Evolutionary conservation across 1,139 yeast species (phyloP), one percentile per base, ranked within the genome.

Genomic region (Blastobotrys apis): DNA sequence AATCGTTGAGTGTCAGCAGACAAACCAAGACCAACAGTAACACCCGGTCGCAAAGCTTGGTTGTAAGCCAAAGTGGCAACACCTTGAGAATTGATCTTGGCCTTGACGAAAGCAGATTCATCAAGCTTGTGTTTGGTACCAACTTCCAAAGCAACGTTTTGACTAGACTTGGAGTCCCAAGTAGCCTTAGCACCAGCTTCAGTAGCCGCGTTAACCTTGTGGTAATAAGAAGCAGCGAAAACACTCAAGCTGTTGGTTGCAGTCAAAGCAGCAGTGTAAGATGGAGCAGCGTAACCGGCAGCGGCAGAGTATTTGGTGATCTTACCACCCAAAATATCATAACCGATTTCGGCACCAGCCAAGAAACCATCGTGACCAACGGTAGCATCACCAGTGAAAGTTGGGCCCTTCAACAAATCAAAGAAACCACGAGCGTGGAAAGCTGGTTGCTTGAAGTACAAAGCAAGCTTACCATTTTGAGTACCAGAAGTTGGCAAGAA

Each of bases 101-200:
- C 97, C 83, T 90, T 90, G 68, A 88, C 84, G 64, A 85, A 88
- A 56, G 97, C 81, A 56, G 94, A 68, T 50, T 77, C 70, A 74
- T 92, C 97, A 65, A 92, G 80, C 59, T 77, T 74, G 80, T 92
- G 92, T 80, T 87, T 90, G 70, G 97, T 81, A 62, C 97, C 98
- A 59, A 90, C 86, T 77, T 94, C 98, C 63, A 94, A 81, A 49
- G 77, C 77, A 60, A 81, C 85, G 52, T 78, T 78, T 67, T 77
- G 77, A 57, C 87, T 80, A 54, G 85, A 74, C 69, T 87, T 81
- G 55, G 95, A 82, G 75, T 88, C 96, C 82, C 94, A 86, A 58
- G 94, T 82, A 64, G 97, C 95, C 78, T 85, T 90, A 62, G 97
- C 95, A 75, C 97, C 97, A 61, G 90, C 95, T 78, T 92, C 96